Base-by-base conservation (phyloP, 768 basidiomycete species). In the Omphalotus guepiniiformis region DNA sequence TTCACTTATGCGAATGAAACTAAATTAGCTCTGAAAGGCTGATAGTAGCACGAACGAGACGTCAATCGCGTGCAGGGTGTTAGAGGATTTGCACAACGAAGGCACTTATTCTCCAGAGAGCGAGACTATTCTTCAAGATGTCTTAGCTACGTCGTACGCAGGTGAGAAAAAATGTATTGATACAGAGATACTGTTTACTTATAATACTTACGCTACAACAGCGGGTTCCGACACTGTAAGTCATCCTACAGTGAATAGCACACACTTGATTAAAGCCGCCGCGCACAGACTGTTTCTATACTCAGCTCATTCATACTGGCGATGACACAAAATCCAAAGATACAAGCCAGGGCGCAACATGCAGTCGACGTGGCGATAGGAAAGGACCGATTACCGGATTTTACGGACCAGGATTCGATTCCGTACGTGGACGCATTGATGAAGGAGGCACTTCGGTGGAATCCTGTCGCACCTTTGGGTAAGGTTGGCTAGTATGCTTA, bases 341-440 rank as follows among this genome's bases (percentile, higher is more conserved):
- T 64, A 6, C 56, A 60, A 39, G 47, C 48, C 34, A 54, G 49
- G 16, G 64, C 56, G 2, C 65, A 64, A 42, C 51, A 39, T 3
- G 62, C 63, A 26, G 46, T 67, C 2, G 63, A 65, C 42, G 19
- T 12, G 1, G 54, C 58, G 6, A 45, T 62, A 4, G 63, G 63
- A 7, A 13, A 11, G 1, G 52, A 51, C 23, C 51, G 62, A 3
- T 52, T 67, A 9, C 65, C 65, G 1, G 56, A 54, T 13, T 51
- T 63, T 23, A 36, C 37, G 1, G 63, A 65, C 27, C 27, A 49
- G 9, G 36, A 25, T 21, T 18, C 25, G 16, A 54, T 65, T 4
- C 58, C 61, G 11, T 63, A 62, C 37, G 27, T 62, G 8, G 54
- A 57, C 16, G 59, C 58, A 0, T 8, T 65, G 4, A 45, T 61